These are phyloP conservation scores for Pyronema domesticum DNA, from an alignment of 495 filamentous ascomycete species.

Conservation along the genomic window DNA sequence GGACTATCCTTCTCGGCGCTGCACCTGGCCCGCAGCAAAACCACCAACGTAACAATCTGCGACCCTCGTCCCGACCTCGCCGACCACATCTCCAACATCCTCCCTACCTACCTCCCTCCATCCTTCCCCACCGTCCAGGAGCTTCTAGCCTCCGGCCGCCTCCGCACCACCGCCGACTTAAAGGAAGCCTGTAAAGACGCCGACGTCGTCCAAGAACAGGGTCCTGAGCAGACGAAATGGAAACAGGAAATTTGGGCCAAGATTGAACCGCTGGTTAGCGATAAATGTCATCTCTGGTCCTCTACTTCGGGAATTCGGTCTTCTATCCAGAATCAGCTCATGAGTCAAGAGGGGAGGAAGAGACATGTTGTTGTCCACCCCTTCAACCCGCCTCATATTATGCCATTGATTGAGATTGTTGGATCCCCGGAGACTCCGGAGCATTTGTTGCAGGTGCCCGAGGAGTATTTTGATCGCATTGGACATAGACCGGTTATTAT, in stretches of 20 bases:
- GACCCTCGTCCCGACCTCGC: conserved; percentile 37
- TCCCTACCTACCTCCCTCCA: conserved; percentile 25
- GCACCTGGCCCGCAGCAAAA: conserved; percentile 31
- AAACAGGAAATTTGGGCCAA: conserved; percentile 36
- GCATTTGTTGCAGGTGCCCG: conserved; percentile 29
- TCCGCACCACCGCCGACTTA: conserved; percentile 28
- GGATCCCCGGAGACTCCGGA: conserved; percentile 29
- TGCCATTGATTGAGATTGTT: conserved; percentile 45
- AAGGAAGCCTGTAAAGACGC: conserved; percentile 29
- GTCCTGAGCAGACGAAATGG: conserved; percentile 35
- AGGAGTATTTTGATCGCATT: conserved; percentile 32
- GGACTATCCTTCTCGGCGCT: conserved; percentile 42
- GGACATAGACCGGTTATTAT: conserved; percentile 36
- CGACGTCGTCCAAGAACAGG: conserved; percentile 41
- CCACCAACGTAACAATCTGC: conserved; percentile 31
- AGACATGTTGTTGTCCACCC: conserved; percentile 41
- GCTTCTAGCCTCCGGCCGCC: conserved; percentile 22
- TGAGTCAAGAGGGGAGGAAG: conserved; percentile 26
- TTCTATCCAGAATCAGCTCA: conserved; percentile 27
- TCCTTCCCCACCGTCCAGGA: conserved; percentile 6
- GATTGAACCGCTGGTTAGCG: conserved; percentile 29
- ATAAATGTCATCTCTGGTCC: conserved; percentile 31
- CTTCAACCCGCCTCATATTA: conserved; percentile 46
- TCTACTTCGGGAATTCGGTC: conserved; percentile 41
- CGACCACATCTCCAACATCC: conserved; percentile 28